A percentile compares a stretch with the other conserved stretches of the same genome.
These are phyloP conservation scores for Penicillium samsonianum DNA, from an alignment of 495 filamentous ascomycete species.

Conservation along the genomic window DNA sequence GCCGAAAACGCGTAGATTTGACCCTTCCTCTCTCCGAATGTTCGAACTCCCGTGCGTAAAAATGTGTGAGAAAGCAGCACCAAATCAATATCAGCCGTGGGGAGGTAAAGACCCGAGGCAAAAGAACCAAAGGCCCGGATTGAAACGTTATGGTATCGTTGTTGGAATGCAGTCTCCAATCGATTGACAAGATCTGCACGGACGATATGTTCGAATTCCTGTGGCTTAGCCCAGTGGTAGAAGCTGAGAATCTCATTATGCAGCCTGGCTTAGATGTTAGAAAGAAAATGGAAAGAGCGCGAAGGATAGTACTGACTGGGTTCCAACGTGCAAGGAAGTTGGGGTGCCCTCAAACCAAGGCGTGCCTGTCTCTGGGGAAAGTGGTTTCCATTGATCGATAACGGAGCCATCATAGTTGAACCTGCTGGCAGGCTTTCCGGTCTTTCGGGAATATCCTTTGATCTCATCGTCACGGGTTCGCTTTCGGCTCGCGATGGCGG, in stretches of 20 bases:
- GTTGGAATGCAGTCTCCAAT: conserved; percentile 53
- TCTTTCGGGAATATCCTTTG: conserved; percentile 48
- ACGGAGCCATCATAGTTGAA: conserved; percentile 50
- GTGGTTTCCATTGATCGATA: conserved; percentile 57
- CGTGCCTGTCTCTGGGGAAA: conserved; percentile 44
- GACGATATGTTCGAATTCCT: conserved; percentile 71
- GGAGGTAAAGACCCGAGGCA: conserved; percentile 84
- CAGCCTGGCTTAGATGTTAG: conserved; percentile 45
- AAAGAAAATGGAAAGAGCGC: conserved; percentile 6
- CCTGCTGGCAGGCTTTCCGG: conserved; percentile 47
- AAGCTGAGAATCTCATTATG: conserved; percentile 89
- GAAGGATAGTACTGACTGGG: conserved; percentile 29
- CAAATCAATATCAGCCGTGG: conserved; percentile 90
- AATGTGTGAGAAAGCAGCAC: conserved; percentile 75
- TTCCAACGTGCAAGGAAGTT: conserved; percentile 31
- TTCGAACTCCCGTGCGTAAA: conserved; percentile 40
- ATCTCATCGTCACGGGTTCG: conserved; percentile 70
- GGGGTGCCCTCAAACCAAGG: conserved; percentile 59
- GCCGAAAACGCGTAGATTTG: conserved; percentile 53
- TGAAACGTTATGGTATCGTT: conserved; percentile 53
- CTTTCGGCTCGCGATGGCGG: conserved; percentile 58
- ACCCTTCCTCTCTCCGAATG: conserved; percentile 45
- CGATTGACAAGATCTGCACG: conserved; percentile 72
- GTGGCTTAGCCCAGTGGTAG: conserved; percentile 76
- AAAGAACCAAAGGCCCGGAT: conserved; percentile 86